These are phyloP conservation scores for Pestalotiopsis sp. DNA, from an alignment of 2,329 filamentous ascomycete species.

Conservation along the genomic window DNA sequence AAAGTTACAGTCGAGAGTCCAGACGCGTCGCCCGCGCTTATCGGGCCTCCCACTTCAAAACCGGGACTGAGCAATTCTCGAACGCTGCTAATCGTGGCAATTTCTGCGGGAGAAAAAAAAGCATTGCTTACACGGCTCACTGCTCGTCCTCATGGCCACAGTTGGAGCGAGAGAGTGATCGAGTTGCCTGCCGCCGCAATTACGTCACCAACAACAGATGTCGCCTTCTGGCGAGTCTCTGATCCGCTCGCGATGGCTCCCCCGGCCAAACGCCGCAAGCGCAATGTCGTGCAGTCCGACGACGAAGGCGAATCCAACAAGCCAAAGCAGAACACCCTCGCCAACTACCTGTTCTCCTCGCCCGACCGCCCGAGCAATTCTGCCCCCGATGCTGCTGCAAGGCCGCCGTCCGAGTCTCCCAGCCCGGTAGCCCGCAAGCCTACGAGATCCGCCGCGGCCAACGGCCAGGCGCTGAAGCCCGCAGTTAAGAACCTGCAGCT, in stretches of 20 bases:
- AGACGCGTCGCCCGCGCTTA: not conserved
- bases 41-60: not conserved
- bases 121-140: not conserved
- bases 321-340: conserved; percentile 46
- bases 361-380: conserved; percentile 42
- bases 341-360: conserved; percentile 57
- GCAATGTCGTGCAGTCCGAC: conserved; percentile 54
- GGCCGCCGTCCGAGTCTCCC: conserved; percentile 21
- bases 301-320: conserved; percentile 46
- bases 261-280: conserved; percentile 61
- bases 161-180: not conserved
- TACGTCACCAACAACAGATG: conserved; percentile 24
- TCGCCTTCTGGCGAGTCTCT: conserved; percentile 18
- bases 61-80: not conserved
- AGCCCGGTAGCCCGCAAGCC: conserved; percentile 27
- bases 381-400: conserved; percentile 16
- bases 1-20: not conserved
- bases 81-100: not conserved
- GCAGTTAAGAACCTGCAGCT: conserved; percentile 28
- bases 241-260: conserved; percentile 52
- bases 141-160: not conserved
- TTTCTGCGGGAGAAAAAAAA: not conserved
- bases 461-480: conserved; percentile 24
- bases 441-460: conserved; percentile 4
- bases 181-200: not conserved